Percentiles rank a stretch among this genome's conserved stretches.
phyloP scores from a whole-genome alignment of 148 eudicot species.

The Simmondsia chinensis region DNA sequence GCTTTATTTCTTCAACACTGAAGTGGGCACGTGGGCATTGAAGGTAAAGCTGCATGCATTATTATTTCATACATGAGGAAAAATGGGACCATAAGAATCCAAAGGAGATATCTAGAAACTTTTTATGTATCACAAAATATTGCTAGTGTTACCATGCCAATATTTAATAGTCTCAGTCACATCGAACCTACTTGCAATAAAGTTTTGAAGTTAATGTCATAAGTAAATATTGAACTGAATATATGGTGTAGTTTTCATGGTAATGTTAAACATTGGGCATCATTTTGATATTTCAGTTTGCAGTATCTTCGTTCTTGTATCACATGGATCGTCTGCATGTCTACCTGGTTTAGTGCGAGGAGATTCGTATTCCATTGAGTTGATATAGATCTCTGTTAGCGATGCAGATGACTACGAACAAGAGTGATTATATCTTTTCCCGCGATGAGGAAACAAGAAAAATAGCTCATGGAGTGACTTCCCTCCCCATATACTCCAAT shows the following conservation, averaged over 20 bases:
- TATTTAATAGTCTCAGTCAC: no score
- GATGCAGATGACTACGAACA: conserved; percentile 22
- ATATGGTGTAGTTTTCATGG: neutral
- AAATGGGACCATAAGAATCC: no score
- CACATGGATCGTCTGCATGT: neutral
- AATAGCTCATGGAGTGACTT: conserved; percentile 17
- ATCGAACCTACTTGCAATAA: no score
- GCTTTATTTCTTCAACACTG: no score
- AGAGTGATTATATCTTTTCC: conserved; percentile 10
- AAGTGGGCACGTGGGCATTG: no score
- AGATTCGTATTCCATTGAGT: neutral
- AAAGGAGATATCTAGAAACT: no score
- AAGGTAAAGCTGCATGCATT: no score
- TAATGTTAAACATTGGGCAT: neutral
- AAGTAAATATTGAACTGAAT: no score
- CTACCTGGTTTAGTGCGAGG: neutral
- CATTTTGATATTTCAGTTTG: neutral
- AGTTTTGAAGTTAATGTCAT: no score
- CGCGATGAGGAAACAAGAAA: conserved; percentile 21
- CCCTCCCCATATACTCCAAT: conserved; percentile 12
- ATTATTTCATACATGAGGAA: no score
- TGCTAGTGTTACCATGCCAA: no score
- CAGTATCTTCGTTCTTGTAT: conserved; percentile 1
- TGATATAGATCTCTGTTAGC: conserved; percentile 8
- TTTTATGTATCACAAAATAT: no score